Base-by-base conservation (phyloP, 805 yeast species). In the Naumovozyma castellii region DNA sequence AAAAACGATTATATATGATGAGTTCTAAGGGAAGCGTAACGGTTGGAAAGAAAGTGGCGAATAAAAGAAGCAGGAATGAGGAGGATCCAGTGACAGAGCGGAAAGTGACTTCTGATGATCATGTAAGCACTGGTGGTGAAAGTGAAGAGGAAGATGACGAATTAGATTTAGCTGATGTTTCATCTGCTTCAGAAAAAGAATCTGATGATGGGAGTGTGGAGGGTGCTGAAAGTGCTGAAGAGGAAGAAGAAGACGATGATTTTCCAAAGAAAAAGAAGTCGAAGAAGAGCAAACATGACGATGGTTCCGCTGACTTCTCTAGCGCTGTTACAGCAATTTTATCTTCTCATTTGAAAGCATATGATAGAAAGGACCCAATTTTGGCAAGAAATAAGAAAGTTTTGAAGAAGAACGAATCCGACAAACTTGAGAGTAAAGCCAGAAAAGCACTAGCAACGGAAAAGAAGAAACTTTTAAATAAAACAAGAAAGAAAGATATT, bases 321-420 rank as follows among this genome's bases (percentile, higher is more conserved):
- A 71, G 64, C 40, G 97, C 97, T 0, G 76, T 92, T 54, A 76
- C 68, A 48, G 92, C 95, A 13, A 82, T 90, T 51, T 65, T 90
- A 38, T 83, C 82, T 4, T 85, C 97, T 1, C 80, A 77, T 52
- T 68, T 90, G 48, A 92, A 92, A 59, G 94, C 95, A 0, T 83
- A 90, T 52, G 86, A 83, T 54, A 72, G 97, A 55, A 73, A 73
- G 34, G 95, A 88, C 58, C 98, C 98, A 2, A 84, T 90, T 41
- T 71, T 90, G 64, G 88, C 90, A 5, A 78, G 97, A 63, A 83
- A 84, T 54, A 83, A 81, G 48, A 69, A 72, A 32, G 73, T 79
- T 0, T 45, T 78, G 37, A 80, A 79, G 62, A 79, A 84, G 48
- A 71, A 83, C 41, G 96, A 88, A 50, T 73, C 78, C 25, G 85